These are phyloP conservation scores for Elsinoe arachidis DNA, from an alignment of 2,329 filamentous ascomycete species.

Conservation along the genomic window DNA sequence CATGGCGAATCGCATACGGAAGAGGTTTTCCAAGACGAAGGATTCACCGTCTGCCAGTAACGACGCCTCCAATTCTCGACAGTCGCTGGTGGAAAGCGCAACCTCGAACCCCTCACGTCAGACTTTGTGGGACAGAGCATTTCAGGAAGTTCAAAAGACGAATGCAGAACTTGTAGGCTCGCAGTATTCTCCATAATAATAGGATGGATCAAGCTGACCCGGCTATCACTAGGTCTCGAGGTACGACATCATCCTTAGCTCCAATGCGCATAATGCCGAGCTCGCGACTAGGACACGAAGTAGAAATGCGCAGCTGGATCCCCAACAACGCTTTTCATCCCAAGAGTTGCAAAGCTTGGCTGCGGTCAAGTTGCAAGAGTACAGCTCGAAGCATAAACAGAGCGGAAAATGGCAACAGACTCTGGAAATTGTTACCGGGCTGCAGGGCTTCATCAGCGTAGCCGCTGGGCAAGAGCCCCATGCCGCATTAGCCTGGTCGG, in stretches of 20 bases:
- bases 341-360: not conserved
- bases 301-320: not conserved
- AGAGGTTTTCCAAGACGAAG: not conserved
- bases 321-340: not conserved
- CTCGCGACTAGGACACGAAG: not conserved
- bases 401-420: not conserved
- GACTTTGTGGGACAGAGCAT: not conserved
- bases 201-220: not conserved
- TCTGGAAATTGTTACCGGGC: not conserved
- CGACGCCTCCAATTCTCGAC: not conserved
- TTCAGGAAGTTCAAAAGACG: not conserved
- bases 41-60: not conserved
- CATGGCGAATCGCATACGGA: not conserved
- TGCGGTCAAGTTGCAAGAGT: not conserved
- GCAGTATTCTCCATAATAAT: not conserved
- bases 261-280: not conserved
- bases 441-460: not conserved
- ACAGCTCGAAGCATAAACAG: not conserved
- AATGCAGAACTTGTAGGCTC: not conserved
- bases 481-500: not conserved
- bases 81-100: not conserved
- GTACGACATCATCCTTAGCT: not conserved
- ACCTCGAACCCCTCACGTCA: not conserved
- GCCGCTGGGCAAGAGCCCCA: not conserved
- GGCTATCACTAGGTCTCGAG: not conserved